phyloP scores from a whole-genome alignment of 1,139 yeast species.

The Blastobotrys buckinghamii region DNA sequence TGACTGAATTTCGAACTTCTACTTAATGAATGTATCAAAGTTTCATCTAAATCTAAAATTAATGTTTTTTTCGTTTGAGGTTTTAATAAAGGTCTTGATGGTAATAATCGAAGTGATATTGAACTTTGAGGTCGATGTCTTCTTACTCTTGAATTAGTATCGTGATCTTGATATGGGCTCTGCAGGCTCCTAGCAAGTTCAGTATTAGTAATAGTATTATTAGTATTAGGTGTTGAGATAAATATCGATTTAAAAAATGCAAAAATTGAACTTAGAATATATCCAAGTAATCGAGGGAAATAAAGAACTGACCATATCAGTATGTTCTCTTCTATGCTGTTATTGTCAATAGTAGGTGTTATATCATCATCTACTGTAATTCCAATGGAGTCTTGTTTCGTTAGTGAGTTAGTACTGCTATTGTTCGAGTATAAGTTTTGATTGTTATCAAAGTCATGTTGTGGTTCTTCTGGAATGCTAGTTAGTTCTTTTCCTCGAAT shows the following conservation, averaged over 20 bases:
- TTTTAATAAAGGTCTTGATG: conserved; percentile 12
- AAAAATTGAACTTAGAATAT: background rate
- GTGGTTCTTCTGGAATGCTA: background rate
- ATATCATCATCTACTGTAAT: background rate
- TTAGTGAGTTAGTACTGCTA: conserved; percentile 5
- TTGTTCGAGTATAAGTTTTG: no score
- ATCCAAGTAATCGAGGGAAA: conserved; percentile 3
- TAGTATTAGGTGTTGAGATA: background rate
- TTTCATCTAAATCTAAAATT: conserved; percentile 86
- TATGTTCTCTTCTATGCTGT: background rate
- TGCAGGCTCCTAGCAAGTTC: conserved; percentile 11
- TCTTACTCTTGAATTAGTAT: background rate
- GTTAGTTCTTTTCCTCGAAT: conserved; percentile 21
- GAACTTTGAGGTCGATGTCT: background rate
- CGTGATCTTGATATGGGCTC: conserved; percentile 16
- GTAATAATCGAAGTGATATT: conserved; percentile 4
- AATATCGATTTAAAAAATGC: background rate
- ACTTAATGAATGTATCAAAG: conserved; percentile 83
- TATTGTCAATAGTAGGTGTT: background rate
- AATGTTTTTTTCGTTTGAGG: conserved; percentile 52
- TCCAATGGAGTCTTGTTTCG: conserved; percentile 4
- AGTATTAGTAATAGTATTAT: background rate
- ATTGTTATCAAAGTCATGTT: no score
- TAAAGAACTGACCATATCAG: conserved; percentile 1
- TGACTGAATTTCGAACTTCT: conserved; percentile 53